Evolutionary conservation across 371 early-diverging fungal species (phyloP).

Genomic region (Syncephalastrum sp.): DNA sequence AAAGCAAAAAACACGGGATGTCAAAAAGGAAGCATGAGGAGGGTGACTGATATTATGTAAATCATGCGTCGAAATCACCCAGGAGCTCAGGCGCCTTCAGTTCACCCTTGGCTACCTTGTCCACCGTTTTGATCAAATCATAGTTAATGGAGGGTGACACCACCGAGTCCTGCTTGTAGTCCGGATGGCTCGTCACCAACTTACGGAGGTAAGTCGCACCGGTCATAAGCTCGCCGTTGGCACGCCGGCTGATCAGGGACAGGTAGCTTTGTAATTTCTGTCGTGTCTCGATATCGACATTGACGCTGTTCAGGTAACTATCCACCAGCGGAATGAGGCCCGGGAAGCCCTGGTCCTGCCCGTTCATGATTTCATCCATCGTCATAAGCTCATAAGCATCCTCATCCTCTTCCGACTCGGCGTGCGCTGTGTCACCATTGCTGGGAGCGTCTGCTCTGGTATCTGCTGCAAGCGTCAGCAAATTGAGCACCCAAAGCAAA

Average conservation of each 20-base stretch:
- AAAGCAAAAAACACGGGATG: no score
- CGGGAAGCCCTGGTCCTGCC: slow-evolving; percentile 75
- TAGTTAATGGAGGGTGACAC: slow-evolving; percentile 83
- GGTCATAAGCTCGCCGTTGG: slow-evolving; percentile 82
- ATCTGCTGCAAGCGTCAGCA: background rate
- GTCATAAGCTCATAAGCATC: slow-evolving; percentile 80
- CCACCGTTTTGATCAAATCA: slow-evolving; percentile 77
- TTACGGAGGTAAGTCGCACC: slow-evolving; percentile 91
- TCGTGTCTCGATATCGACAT: slow-evolving; percentile 67
- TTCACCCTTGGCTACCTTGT: slow-evolving; percentile 68
- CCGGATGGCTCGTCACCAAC: slow-evolving; percentile 88
- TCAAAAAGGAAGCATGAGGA: no score
- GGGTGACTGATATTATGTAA: no score
- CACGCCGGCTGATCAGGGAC: slow-evolving; percentile 79
- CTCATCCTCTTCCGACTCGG: slow-evolving; percentile 14
- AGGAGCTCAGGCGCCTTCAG: slow-evolving; percentile 57
- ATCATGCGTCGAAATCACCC: slow-evolving; percentile 20
- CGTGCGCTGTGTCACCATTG: no score
- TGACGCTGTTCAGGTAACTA: slow-evolving; percentile 75
- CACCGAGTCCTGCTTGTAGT: slow-evolving; percentile 90
- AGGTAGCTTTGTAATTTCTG: slow-evolving; percentile 75
- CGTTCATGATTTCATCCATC: slow-evolving; percentile 94
- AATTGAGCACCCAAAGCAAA: background rate
- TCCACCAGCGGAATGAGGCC: slow-evolving; percentile 84
- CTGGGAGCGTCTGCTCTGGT: background rate